Base-by-base conservation (phyloP, 176 grass and related monocot species). In the Guadua angustifolia region DNA sequence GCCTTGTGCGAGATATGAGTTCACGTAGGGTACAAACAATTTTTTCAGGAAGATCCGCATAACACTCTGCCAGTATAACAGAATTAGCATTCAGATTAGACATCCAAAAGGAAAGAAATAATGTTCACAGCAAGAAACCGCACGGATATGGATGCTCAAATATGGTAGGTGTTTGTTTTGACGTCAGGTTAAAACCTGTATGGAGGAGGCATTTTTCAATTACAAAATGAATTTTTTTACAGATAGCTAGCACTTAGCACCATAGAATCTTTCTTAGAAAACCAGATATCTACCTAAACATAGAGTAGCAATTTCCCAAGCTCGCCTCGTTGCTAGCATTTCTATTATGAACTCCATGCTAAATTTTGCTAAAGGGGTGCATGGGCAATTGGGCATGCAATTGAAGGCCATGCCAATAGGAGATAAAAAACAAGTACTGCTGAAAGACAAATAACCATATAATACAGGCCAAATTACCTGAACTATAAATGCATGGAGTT, bases 21-120 rank as follows among this genome's bases (percentile, higher is more conserved):
- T 98, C 69, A 95, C 73, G 68, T 94, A 98, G 25, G 96, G 96
- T 44, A 98, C 82, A 62, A 94, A 92, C 80, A 95, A 71, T 1
- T 12, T 78, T 90, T 92, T 95, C 69, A 98, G 80, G 36, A 98
- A 83, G 63, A 85, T 75, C 33, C 83, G 87, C 40, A 89, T 61
- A 25, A 90, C 63, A 17, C 77, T 83, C 96, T 98, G 85, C 65
- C 66, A 75, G 17, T 63, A 40, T 74, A 56, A 38, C 58, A 83
- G 21, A 52, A 77, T 33, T 44, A 74, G 17, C 63, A 86, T n/a
- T 59, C 63, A 44, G 53, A 77, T 73, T 46, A 88, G 63, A 59
- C 50, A 86, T 81, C 40, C 56, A 46, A 4, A 47, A 73, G 19
- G 15, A 49, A 77, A 77, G 10, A 60, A 29, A 88, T 56, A 52